A percentile compares a stretch with the other conserved stretches of the same genome.
These are phyloP conservation scores for Penicillium verhagenii DNA, from an alignment of 495 filamentous ascomycete genomes.

Conservation along the genomic window DNA sequence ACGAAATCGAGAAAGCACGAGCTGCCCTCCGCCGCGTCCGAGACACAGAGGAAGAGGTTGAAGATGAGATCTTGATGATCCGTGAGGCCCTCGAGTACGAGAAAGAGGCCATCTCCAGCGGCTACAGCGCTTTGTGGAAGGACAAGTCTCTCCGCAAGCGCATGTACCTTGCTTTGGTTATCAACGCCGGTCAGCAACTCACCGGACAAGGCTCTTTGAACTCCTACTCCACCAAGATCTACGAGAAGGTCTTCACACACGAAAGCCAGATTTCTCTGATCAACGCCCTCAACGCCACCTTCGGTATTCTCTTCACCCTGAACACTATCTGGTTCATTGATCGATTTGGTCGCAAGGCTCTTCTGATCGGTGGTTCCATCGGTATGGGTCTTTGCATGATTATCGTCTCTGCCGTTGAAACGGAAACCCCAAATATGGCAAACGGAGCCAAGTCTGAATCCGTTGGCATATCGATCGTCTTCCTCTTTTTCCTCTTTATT, in stretches of 20 bases:
- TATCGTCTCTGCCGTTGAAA: conserved; percentile 63
- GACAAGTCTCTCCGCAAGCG: conserved; percentile 60
- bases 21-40: conserved; percentile 49
- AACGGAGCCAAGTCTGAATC: conserved; percentile 50
- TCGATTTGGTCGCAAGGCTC: conserved; percentile 64
- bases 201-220: conserved; percentile 63
- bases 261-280: conserved; percentile 59
- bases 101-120: conserved; percentile 57
- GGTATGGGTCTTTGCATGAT: conserved; percentile 71
- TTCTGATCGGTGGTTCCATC: conserved; percentile 65
- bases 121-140: conserved; percentile 58
- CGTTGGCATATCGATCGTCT: conserved; percentile 63
- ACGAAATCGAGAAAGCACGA: conserved; percentile 54
- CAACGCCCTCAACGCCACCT: conserved; percentile 70
- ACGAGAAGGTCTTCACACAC: conserved; percentile 60
- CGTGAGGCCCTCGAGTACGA: conserved; percentile 62
- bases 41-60: conserved; percentile 57
- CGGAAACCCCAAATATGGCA: conserved; percentile 50
- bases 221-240: conserved; percentile 62
- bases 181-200: conserved; percentile 62
- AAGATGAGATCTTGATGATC: conserved; percentile 55
- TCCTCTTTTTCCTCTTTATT: conserved; percentile 62
- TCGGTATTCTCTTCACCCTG: conserved; percentile 63
- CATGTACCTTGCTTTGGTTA: conserved; percentile 50
- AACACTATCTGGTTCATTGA: conserved; percentile 71